Evolutionary conservation across 2,329 filamentous ascomycete species (phyloP).

Genomic region (Hypoxylon sp.): DNA sequence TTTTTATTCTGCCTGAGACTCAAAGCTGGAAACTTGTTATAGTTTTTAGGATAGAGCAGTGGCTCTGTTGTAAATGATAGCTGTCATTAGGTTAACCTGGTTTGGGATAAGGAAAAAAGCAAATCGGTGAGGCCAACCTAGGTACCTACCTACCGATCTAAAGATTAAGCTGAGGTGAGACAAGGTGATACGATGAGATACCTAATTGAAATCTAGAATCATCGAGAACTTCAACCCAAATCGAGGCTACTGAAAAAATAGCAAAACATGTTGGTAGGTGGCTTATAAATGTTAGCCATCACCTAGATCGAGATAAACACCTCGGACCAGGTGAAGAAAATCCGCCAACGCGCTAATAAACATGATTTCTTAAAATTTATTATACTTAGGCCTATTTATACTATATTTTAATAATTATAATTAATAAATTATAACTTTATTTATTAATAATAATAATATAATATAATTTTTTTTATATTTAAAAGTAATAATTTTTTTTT

Average conservation of each 20-base stretch:
- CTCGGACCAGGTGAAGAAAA: no score
- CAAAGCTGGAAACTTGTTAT: neutral
- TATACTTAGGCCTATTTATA: no score
- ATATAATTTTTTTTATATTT: no score
- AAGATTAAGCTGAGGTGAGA: neutral
- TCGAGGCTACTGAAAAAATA: conserved; percentile 8
- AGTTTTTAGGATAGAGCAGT: neutral
- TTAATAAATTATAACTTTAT: no score
- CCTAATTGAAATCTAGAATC: neutral
- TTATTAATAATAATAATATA: no score
- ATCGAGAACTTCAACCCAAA: conserved; percentile 2
- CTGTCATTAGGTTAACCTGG: neutral
- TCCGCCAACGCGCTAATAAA: no score
- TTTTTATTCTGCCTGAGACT: neutral
- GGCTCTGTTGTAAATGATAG: neutral
- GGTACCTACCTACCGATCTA: neutral
- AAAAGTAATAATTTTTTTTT: no score
- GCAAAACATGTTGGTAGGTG: conserved; percentile 6
- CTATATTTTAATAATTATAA: no score
- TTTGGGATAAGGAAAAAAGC: neutral
- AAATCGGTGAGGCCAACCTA: neutral
- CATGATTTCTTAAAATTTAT: no score
- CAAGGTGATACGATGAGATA: neutral
- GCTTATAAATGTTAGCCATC: conserved; percentile 8
- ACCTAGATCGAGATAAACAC: conserved; percentile 1